Base-by-base conservation (phyloP, 768 basidiomycete species). In the Agrocybe chaxingu region DNA sequence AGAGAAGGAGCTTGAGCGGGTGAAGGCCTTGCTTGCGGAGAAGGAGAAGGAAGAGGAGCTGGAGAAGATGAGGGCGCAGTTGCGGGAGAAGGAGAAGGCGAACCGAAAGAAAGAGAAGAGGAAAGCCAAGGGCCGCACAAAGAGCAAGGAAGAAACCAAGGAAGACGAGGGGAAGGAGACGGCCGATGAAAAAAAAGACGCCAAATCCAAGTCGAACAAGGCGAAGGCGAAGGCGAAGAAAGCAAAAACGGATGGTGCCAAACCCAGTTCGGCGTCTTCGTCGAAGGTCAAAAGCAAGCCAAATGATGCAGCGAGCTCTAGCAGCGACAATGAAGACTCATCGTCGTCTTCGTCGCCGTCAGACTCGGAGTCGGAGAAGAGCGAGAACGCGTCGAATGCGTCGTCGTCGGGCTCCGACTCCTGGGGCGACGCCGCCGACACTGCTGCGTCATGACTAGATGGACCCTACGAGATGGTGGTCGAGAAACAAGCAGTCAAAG, bases 1-100 rank as follows among this genome's bases (percentile, higher is more conserved):
- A 59, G 82, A 87, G 55, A 66, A 73, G 19, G 80, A 82, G 66
- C 67, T 80, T 34, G 70, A 76, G 60, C 77, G 75, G 54, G 74
- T 80, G 60, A 77, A 77, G 54, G 70, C 72, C 50, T 70, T 77
- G 34, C 58, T 76, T 8, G 74, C 74, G 11, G 78, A 81, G 55
- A 81, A 80, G 62, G 82, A 81, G 66, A 70, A 73, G 47, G 78
- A 70, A 58, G 71, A 65, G 54, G 75, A 72, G 57, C 58, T 70
- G 16, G 66, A 67, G 57, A 67, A 69, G 59, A 66, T 77, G 66
- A 60, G 67, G 38, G 68, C 73, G 45, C 68, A 70, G 44, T 67
- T 75, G 45, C 75, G 69, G 52, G 73, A 80, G 60, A 74, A 71
- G 51, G 76, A 73, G 51, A 67, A 69, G 13, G 69, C 68, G 46